Base-by-base conservation (phyloP, 305 asterid genomes). In the Rubia tinctorum region DNA sequence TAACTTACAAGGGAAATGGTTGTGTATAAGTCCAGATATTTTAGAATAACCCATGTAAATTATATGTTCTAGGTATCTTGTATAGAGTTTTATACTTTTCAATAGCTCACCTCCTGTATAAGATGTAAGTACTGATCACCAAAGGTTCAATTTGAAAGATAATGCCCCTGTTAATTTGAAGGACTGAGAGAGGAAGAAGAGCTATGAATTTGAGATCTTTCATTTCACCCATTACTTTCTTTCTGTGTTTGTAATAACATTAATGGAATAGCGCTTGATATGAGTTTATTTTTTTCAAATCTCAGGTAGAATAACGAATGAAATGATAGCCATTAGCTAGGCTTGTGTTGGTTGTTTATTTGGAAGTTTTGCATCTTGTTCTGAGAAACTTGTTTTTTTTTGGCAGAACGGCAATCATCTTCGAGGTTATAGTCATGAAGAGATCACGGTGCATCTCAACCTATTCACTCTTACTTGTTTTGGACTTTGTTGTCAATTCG, bases 321-420 rank as follows among this genome's bases (percentile, higher is more conserved):
- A 34, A 61, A 25, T 61, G 18, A 37, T 23, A 60, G 61, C 5
- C 37, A 1, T 42, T 45, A 47, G 40, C 23, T 25, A 51, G 47
- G 42, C 62, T 17, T 34, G 2, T 68, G 22, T 40, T 42, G 25
- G 15, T 74, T 27, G 39, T 40, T 17, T 44, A 59, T 30, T 49
- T 71, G 43, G 30, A 74, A 45, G 61, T 68, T 63, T 22, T 61
- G 40, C 53, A 60, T 14, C 59, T 79, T 69, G 76, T 63, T 65
- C 42, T 77, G 76, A 63, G 70, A 55, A 65, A 43, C 75, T 72
- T 80, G 71, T 66, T 70, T 58, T 79, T 77, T 43, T 30, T 79
- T 73, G 39, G 71, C 87, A 91, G 96, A 80, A 87, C 74, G 90
- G 90, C 68, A 82, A 84, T 80, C 86, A 90, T 78, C 93, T 88